Conservation (phyloP, 768 basidiomycete genomes). For the Pleurotus pulmonarius region DNA sequence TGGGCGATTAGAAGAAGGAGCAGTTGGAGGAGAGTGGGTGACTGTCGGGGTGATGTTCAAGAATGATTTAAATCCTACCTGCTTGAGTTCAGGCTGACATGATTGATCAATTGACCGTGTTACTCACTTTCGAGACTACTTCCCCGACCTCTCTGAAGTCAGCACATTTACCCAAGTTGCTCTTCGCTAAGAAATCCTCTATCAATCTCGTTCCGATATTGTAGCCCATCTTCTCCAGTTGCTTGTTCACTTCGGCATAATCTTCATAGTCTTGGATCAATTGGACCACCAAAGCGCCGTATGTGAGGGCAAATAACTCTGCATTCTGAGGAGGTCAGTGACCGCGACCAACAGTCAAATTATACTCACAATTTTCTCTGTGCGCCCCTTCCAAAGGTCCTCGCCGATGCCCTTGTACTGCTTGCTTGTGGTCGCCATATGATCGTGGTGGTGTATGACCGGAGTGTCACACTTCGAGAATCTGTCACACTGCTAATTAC, state of each 20-base stretch:
- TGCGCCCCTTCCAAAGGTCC: slow-evolving; percentile 91
- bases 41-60: slow-evolving; percentile 87
- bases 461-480: neutral
- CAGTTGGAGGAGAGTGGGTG: slow-evolving; percentile 57
- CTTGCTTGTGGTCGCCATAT: slow-evolving; percentile 73
- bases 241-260: slow-evolving; percentile 91
- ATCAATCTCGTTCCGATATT: slow-evolving; percentile 96
- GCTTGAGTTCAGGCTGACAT: slow-evolving; percentile 2
- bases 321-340: slow-evolving; percentile 66
- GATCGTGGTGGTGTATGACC: neutral
- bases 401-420: slow-evolving; percentile 89
- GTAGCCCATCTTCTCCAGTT: slow-evolving; percentile 99
- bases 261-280: slow-evolving; percentile 99
- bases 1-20: slow-evolving; percentile 44
- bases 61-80: slow-evolving; percentile 99
- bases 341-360: neutral
- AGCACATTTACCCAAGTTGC: slow-evolving; percentile 84
- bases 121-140: slow-evolving; percentile 83
- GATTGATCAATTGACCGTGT: neutral
- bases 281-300: slow-evolving; percentile 96
- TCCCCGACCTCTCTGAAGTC: slow-evolving; percentile 96
- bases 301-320: slow-evolving; percentile 94
- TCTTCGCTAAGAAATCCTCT: slow-evolving; percentile 95
- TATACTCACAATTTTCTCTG: slow-evolving; percentile 86
- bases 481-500: no score